phyloP scores from a whole-genome alignment of 768 basidiomycete genomes.

The Pleurotus pulmonarius region DNA sequence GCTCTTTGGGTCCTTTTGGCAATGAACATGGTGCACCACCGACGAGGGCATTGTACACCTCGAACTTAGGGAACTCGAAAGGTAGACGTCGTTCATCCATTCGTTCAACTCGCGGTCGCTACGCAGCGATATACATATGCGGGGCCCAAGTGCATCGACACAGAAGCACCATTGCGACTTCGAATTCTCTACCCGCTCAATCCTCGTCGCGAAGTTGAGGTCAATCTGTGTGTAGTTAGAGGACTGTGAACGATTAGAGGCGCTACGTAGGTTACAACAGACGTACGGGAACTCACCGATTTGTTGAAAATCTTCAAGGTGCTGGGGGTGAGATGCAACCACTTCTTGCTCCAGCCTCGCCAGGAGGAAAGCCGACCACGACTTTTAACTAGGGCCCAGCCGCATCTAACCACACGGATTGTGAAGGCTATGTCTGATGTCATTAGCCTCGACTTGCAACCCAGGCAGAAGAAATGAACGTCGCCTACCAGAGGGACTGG shows the following conservation, averaged over 20 bases:
- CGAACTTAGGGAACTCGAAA: neutral
- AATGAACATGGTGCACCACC: neutral
- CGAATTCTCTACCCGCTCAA: neutral
- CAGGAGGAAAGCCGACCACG: neutral
- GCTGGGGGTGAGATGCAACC: neutral
- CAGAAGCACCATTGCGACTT: neutral
- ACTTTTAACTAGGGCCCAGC: neutral
- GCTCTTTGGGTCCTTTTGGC: neutral
- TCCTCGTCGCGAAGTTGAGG: neutral
- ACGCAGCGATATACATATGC: neutral
- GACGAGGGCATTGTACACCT: neutral
- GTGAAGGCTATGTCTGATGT: neutral
- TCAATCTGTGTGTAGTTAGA: neutral
- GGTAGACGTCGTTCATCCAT: neutral
- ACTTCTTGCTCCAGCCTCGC: neutral
- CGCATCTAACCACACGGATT: neutral
- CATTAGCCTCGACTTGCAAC: neutral
- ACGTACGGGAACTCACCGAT: neutral
- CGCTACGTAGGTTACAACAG: too few relatives aligned
- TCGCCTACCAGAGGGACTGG: neutral
- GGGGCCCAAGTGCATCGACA: neutral
- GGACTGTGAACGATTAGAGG: neutral
- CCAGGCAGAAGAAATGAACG: neutral
- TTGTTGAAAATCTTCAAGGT: neutral
- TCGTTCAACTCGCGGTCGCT: neutral